Base-by-base conservation (phyloP, 2,329 filamentous ascomycete species). In the Talaromyces verruculosus region DNA sequence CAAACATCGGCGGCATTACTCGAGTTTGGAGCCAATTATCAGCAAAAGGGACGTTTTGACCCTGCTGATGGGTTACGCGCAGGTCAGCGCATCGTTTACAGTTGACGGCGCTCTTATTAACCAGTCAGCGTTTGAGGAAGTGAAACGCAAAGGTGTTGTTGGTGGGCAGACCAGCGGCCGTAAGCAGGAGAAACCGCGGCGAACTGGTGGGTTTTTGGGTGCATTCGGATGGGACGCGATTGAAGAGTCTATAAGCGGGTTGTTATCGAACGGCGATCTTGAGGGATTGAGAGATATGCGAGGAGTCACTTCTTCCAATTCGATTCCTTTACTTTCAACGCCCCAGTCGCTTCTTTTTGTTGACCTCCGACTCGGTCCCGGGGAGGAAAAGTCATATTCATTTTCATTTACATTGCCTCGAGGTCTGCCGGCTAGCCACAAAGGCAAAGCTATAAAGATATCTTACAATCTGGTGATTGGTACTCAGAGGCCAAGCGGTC, bases 261-360 rank as follows among this genome's bases (percentile, higher is more conserved):
- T 99, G 3, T 83, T 98, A n/a, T 92, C 93, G 7, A 88, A 89
- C 57, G 89, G 89, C 63, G 93, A 97, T 73, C 87, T 96, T 70
- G 96, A 94, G 79, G 96, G 91, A 67, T 93, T 99, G 75, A 93
- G 93, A 73, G 93, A 98, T 75, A 97, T 98, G 92, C 90, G 93
- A 69, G 91, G 91, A 3, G 89, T 91, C 61, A 91, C 90, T 30
- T 95, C 90, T 75, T 91, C 92, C 37, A 93, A 92, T 75, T 90
- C 91, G 2, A 89, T 99, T 51, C 95, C 95, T 0, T 82, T 99
- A 57, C 84, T 99, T n/a, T 95, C 92, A 17, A 98, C 94, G 5
- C 93, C 94, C 1, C 95, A 98, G 79, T 97, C 93, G 1, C 92
- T 99, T 68, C 81, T 99, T 13, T 99, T 99, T 76, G 95, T 99